Base-by-base conservation (phyloP, 2,329 filamentous ascomycete genomes). In the Colletotrichum graminicola region DNA sequence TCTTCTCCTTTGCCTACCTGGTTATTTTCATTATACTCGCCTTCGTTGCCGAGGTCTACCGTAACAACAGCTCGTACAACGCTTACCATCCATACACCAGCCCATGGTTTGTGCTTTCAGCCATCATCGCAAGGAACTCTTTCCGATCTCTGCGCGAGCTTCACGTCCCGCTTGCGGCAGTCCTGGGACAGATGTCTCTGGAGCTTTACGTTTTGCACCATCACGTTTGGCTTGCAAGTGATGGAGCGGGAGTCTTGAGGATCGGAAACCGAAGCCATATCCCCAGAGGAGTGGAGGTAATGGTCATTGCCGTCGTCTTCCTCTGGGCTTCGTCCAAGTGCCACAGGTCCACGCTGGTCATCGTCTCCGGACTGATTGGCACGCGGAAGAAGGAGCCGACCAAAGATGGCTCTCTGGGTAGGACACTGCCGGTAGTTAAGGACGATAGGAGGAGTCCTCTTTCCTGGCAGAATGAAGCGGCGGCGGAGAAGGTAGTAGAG, bases 161-260 rank as follows among this genome's bases (percentile, higher is more conserved):
- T 57, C 80, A 87, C 74, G 84, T 85, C 11, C 75, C 74, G 2
- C 75, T 84, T 2, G 88, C 88, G 64, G 83, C 85, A 1, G 86
- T 83, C 80, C 76, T 90, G 2, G 88, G 88, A 2, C 80, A 80
- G 3, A 84, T 84, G 62, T 87, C 86, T 1, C 81, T 88, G 10
- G 88, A 89, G 75, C 84, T 86, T 4, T 89, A 88, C 75, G 80
- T 88, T 10, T 78, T 90, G 69, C 87, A 89, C 73, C 85, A 85
- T 74, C 89, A 90, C 76, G 84, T 89, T 69, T 89, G 86, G 87
- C 82, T 90, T 36, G 87, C 86, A 11, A 86, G 84, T 11, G 86
- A 90, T 75, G 84, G 85, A 8, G 84, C 83, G 49, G 85, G 84
- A 0, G 73, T 86, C n/a, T 79, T 90, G 21, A 75, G 82, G 64